These are phyloP conservation scores for Paramarasmius palmivorus DNA, from an alignment of 1,284 basidiomycete genomes.

Conservation along the genomic window DNA sequence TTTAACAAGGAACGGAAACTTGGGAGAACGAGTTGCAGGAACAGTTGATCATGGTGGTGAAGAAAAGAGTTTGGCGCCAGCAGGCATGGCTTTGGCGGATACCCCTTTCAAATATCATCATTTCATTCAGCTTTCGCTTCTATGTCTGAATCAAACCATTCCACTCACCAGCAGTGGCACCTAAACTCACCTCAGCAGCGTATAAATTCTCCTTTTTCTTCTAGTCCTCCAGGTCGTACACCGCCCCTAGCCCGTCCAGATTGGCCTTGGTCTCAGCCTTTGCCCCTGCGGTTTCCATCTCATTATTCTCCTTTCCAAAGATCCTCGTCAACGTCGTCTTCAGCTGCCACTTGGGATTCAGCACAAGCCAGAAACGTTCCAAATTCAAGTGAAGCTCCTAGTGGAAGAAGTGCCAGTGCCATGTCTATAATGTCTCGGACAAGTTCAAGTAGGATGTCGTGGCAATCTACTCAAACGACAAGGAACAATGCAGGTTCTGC, in stretches of 20 bases:
- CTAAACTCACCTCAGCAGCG: constrained; percentile 13
- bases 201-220: constrained; percentile 12
- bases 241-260: constrained; percentile 48
- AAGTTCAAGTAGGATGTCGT: constrained; percentile 12
- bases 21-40: no score
- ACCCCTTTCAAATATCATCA: not conserved
- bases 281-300: constrained; percentile 6
- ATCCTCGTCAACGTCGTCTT: constrained; percentile 21
- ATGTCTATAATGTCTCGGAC: constrained; percentile 18
- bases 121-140: not conserved
- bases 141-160: constrained; percentile 1
- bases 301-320: constrained; percentile 12
- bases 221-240: constrained; percentile 10
- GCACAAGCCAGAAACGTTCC: not conserved
- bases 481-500: constrained; percentile 4
- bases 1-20: no score
- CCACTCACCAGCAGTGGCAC: constrained; percentile 14
- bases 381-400: constrained; percentile 14
- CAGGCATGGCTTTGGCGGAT: no score
- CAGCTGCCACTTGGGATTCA: constrained; percentile 9
- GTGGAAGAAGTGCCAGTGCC: constrained; percentile 11
- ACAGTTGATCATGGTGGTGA: no score
- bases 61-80: no score
- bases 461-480: constrained; percentile 5
- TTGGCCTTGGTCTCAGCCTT: constrained; percentile 54